Conservation (phyloP, 78 protist genomes). For the Abeoforma whisleri region DNA sequence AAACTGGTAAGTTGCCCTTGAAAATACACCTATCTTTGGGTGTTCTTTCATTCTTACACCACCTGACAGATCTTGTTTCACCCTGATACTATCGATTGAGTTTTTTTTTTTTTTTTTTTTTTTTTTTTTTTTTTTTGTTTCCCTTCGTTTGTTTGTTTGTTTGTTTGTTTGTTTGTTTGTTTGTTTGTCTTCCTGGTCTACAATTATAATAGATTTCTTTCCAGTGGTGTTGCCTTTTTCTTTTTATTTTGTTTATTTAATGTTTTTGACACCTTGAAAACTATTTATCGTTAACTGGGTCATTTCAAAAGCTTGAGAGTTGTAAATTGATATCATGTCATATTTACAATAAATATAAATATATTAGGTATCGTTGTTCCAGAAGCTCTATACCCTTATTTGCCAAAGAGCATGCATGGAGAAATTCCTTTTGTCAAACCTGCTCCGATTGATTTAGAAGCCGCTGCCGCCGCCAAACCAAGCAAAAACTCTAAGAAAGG, state of each 20-base stretch:
- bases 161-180: background rate
- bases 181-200: background rate
- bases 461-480: no score
- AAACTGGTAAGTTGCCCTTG: slow-evolving; percentile 51
- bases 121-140: background rate
- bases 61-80: no score
- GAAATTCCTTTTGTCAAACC: slow-evolving; percentile 48
- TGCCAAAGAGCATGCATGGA: slow-evolving; percentile 50
- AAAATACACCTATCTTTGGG: no score
- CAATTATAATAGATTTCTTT: background rate
- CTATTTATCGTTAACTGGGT: background rate
- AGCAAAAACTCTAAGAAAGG: no score
- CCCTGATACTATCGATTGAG: no score
- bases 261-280: background rate
- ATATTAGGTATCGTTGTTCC: slow-evolving; percentile 72
- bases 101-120: no score
- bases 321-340: no score
- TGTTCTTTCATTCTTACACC: no score
- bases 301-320: background rate
- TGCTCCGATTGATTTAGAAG: no score
- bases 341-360: background rate
- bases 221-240: background rate
- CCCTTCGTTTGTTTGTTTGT: background rate
- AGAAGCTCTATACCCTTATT: slow-evolving; percentile 65
- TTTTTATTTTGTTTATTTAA: background rate